These are phyloP conservation scores for Lentinula detonsa DNA, from an alignment of 768 basidiomycete genomes.

Conservation along the genomic window DNA sequence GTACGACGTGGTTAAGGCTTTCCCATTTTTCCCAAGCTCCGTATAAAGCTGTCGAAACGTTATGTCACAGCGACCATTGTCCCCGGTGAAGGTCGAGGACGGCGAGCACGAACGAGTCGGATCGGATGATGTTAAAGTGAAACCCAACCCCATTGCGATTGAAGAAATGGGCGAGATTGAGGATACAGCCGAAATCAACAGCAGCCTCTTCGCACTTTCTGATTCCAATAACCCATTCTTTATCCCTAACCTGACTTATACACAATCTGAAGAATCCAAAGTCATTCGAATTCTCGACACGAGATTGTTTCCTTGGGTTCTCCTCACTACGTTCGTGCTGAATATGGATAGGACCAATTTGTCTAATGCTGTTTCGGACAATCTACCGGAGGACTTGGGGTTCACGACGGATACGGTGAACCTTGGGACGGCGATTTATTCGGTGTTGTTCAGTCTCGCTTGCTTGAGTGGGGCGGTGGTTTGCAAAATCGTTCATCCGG, in stretches of 20 bases:
- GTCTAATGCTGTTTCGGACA: conserved; percentile 36
- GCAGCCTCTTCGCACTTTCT: background rate
- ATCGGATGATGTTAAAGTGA: no score
- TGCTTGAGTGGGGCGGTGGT: conserved; percentile 31
- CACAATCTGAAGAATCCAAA: conserved; percentile 23
- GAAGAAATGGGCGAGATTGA: background rate
- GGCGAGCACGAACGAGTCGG: background rate
- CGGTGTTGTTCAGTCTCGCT: conserved; percentile 26
- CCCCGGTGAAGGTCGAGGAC: background rate
- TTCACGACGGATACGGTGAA: conserved; percentile 36
- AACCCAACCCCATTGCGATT: no score
- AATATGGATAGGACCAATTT: conserved; percentile 39
- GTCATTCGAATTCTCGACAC: conserved; percentile 23
- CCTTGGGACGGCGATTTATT: conserved; percentile 28
- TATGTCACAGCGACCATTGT: background rate
- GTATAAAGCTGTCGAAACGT: background rate
- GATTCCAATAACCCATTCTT: conserved; percentile 18
- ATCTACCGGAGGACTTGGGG: conserved; percentile 29
- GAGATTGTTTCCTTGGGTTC: conserved; percentile 25
- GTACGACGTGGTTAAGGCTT: no score
- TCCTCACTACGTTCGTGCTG: conserved; percentile 25
- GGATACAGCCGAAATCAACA: background rate
- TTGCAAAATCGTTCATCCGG: conserved; percentile 31
- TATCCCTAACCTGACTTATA: conserved; percentile 23
- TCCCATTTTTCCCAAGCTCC: background rate